A percentile compares a stretch with the other conserved stretches of the same genome.
These are phyloP conservation scores for Knoxdaviesia capensis DNA, from an alignment of 2,329 filamentous ascomycete genomes.

Conservation along the genomic window DNA sequence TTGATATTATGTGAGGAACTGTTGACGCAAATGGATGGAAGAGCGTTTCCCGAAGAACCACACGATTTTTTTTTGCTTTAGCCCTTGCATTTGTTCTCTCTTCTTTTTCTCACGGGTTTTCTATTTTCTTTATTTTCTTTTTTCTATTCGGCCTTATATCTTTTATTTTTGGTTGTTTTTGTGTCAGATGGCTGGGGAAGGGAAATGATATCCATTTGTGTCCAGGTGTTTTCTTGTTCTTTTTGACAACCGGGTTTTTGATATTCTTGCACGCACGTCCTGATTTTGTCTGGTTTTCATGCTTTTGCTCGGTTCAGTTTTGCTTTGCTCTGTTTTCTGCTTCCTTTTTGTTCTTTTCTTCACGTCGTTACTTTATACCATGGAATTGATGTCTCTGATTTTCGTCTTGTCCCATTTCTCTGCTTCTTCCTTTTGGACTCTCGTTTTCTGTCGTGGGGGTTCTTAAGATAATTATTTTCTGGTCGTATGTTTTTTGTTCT, in stretches of 20 bases:
- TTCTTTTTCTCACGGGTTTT: not conserved
- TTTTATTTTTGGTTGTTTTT: not conserved
- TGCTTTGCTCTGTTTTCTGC: not conserved
- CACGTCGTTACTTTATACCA: not conserved
- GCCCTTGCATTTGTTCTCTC: not conserved
- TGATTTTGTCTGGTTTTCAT: not conserved
- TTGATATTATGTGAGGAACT: constrained; percentile 9
- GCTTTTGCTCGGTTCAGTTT: not conserved
- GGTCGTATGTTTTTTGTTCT: not conserved
- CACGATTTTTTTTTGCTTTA: not conserved
- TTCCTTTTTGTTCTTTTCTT: not conserved
- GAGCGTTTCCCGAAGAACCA: too few species aligned
- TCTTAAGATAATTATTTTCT: not conserved
- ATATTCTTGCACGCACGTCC: not conserved
- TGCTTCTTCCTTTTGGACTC: not conserved
- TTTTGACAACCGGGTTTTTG: not conserved
- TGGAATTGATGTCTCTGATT: not conserved
- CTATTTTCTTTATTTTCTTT: not conserved
- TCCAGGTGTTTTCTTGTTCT: not conserved
- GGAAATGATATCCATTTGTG: not conserved
- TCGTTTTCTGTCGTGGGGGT: not conserved
- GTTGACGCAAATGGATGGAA: not conserved
- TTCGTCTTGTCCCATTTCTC: not conserved
- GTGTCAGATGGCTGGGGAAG: not conserved
- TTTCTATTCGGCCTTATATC: not conserved